Conservation (phyloP, 805 yeast species). For the Candida broadrunensis region DNA sequence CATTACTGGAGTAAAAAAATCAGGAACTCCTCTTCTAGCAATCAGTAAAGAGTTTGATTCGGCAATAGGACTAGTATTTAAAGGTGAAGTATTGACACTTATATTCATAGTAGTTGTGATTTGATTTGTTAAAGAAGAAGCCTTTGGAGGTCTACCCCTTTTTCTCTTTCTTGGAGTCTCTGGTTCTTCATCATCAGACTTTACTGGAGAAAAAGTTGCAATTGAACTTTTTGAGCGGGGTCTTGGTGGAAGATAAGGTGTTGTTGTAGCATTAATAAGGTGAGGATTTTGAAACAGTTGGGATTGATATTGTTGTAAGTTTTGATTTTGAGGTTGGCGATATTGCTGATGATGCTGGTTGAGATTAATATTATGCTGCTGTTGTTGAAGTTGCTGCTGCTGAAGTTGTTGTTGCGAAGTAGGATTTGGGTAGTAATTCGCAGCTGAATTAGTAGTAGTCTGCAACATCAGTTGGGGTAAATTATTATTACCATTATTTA, state of each 20-base stretch:
- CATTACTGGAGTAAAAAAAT: constrained; percentile 42
- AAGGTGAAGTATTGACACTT: constrained; percentile 37
- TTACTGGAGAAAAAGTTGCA: not conserved
- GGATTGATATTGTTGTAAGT: not conserved
- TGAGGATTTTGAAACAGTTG: not conserved
- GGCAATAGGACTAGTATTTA: constrained; percentile 34
- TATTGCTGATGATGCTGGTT: not conserved
- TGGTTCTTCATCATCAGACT: not conserved
- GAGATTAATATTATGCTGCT: not conserved
- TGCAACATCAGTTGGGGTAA: not conserved
- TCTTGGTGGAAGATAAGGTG: not conserved
- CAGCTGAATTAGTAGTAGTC: not conserved
- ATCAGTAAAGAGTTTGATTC: constrained; percentile 37
- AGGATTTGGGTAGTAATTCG: not conserved
- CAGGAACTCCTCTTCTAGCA: constrained; percentile 40
- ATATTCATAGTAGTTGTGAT: constrained; percentile 41
- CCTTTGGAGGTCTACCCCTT: constrained; percentile 47
- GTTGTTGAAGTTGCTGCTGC: constrained; percentile 1
- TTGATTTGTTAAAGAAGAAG: constrained; percentile 31
- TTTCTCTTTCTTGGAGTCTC: constrained; percentile 30
- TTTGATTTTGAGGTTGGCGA: not conserved
- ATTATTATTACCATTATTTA: not conserved
- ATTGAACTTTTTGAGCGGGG: not conserved
- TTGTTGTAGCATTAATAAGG: not conserved
- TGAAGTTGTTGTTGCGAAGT: constrained; percentile 1